Evolutionary conservation across 2,329 filamentous ascomycete genomes (phyloP).

Genomic region (Celoporthe dispersa): DNA sequence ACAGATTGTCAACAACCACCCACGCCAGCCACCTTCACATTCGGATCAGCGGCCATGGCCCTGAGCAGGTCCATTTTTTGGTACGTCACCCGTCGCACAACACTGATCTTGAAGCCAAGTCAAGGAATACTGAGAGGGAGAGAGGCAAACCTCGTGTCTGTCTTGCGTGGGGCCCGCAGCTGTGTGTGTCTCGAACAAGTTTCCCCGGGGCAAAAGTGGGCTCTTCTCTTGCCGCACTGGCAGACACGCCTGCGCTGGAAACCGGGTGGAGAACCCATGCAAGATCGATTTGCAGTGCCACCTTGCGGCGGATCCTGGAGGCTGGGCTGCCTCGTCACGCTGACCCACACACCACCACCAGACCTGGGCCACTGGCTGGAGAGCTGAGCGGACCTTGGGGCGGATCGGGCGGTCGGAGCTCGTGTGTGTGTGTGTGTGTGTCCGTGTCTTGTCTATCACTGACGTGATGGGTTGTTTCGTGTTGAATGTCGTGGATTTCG

Average conservation of each 20-base stretch:
- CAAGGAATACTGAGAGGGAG: background rate
- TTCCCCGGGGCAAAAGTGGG: background rate
- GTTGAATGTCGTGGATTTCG: background rate
- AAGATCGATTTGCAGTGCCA: constrained; percentile 8
- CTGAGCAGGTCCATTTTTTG: constrained; percentile 27
- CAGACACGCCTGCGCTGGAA: background rate
- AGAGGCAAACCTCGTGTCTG: constrained; percentile 11
- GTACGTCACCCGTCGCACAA: constrained; percentile 7
- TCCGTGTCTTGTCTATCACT: background rate
- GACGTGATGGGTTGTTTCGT: background rate
- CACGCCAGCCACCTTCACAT: background rate
- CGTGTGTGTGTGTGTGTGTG: background rate
- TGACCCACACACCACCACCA: constrained; percentile 5
- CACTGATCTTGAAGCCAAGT: background rate
- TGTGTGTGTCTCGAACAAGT: constrained; percentile 9
- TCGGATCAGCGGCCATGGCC: constrained; percentile 4
- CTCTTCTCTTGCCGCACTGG: background rate
- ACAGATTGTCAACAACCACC: background rate
- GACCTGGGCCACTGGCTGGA: background rate
- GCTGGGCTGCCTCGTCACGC: constrained; percentile 14
- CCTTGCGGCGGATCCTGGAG: constrained; percentile 4
- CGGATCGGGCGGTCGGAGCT: background rate
- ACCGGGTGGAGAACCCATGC: background rate
- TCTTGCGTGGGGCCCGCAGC: constrained; percentile 3
- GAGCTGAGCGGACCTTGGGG: background rate